Evolutionary conservation across 2,329 filamentous ascomycete genomes (phyloP), one percentile per base, ranked within the genome.

Genomic region (Cordyceps sp.): DNA sequence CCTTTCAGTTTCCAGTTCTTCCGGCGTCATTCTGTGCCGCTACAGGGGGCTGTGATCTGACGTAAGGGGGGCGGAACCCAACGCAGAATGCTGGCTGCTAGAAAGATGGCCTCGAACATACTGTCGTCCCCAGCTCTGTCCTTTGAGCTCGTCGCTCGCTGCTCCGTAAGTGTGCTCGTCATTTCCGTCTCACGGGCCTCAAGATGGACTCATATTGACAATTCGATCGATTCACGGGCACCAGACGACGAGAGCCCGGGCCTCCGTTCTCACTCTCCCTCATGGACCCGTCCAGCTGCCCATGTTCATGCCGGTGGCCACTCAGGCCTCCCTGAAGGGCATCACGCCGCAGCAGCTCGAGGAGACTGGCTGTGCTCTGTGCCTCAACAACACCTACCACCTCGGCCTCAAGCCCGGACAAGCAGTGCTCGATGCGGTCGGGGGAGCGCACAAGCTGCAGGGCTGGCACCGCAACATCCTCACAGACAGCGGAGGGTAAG

Each of bases 271-370:
- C 33, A 79, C 77, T 30, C 74, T 98, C 18, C 88, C 90, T 31
- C 92, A 98, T 72, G 90, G 90, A 36, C 68, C 78, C 2, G 86
- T 98, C 18, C 73, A 80, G 45, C 70, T 96, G 20, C 90, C 92
- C 7, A 75, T 96, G 36, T 98, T 98, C 57, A 98, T 98, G 90
- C 90, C 90, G 13, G 90, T 98, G 27, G 90, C 90, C 20, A 98
- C 90, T 1, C 90, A 98, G 57, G 90, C 83, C 1, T 93, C 88
- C 1, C 66, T 98, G 25, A 98, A 98, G 52, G 90, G 90, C 27
- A 59, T 98, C 34, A 96, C 90, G 1, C 85, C 88, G 2, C 78
- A 88, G 42, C 90, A 98, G 49, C 65, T 98, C 3, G 86, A 90
- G 45, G 77, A 83, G 33, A 92, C 86, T 1, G 75, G 82, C 27